These are phyloP conservation scores for Alternaria viburni DNA, from an alignment of 2,329 filamentous ascomycete genomes.

Conservation along the genomic window DNA sequence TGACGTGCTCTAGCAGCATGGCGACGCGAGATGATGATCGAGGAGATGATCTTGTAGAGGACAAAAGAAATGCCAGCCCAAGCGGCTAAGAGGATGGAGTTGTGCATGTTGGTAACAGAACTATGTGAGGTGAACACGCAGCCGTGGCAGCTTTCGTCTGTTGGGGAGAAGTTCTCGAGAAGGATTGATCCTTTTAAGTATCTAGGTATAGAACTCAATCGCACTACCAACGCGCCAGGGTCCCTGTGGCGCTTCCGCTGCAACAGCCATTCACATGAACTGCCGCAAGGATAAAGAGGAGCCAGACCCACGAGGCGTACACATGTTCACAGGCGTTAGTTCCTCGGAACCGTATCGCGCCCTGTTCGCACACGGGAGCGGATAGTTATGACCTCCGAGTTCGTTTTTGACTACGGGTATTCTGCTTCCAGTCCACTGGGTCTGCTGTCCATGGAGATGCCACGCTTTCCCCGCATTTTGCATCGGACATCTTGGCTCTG, in stretches of 20 bases:
- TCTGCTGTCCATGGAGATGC: neutral
- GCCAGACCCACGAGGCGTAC: neutral
- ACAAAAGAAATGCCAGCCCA: constrained; percentile 41
- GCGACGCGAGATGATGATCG: constrained; percentile 36
- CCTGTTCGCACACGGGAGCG: neutral
- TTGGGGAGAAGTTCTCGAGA: neutral
- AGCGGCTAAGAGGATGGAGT: constrained; percentile 32
- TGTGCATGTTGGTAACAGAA: constrained; percentile 32
- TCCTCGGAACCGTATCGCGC: neutral
- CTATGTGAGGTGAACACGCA: neutral
- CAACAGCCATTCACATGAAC: neutral
- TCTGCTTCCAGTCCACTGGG: neutral
- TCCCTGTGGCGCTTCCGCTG: neutral
- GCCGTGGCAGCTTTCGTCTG: neutral
- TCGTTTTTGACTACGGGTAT: neutral
- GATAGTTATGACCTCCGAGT: neutral
- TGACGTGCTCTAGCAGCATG: constrained; percentile 43
- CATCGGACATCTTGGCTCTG: neutral
- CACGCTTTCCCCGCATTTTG: neutral
- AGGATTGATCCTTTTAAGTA: neutral
- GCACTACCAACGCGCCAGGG: neutral
- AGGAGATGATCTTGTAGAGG: constrained; percentile 38
- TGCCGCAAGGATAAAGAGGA: neutral
- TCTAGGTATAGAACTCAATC: neutral
- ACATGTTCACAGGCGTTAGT: neutral